These are phyloP conservation scores for Lojkania enalia DNA, from an alignment of 2,329 filamentous ascomycete genomes.

Conservation along the genomic window DNA sequence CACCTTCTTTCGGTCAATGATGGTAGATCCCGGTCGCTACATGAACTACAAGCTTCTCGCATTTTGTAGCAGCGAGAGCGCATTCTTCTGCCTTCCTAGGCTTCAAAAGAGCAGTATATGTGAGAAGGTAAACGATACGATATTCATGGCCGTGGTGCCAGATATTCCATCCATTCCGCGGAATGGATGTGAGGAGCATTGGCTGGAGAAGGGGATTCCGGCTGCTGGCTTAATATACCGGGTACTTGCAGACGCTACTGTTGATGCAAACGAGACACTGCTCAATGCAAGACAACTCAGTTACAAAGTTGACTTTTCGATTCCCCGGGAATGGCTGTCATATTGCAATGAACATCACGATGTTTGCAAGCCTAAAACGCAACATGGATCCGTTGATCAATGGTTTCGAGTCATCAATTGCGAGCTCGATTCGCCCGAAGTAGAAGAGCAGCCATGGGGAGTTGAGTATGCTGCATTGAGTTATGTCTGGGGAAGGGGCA, in stretches of 20 bases:
- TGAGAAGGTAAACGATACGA: constrained; percentile 3
- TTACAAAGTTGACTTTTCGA: constrained; percentile 5
- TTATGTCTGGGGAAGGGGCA: constrained; percentile 19
- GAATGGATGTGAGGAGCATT: constrained; percentile 8
- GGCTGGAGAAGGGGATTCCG: constrained; percentile 15
- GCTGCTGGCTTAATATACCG: constrained; percentile 11
- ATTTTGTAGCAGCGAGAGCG: constrained; percentile 15
- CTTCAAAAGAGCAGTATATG: constrained; percentile 1
- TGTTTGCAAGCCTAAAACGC: constrained; percentile 9
- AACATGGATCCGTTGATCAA: constrained; percentile 7
- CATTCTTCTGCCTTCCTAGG: constrained; percentile 8
- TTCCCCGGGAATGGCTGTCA: constrained; percentile 6
- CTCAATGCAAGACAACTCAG: constrained; percentile 5
- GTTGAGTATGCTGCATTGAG: constrained; percentile 16
- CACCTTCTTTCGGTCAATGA: constrained; percentile 9
- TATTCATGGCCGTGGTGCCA: constrained; percentile 18
- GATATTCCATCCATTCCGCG: constrained; percentile 7
- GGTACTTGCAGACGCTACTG: not conserved
- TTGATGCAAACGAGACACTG: constrained; percentile 1
- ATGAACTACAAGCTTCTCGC: constrained; percentile 17
- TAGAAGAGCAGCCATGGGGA: constrained; percentile 14
- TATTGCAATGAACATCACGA: constrained; percentile 8
- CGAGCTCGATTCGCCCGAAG: constrained; percentile 3
- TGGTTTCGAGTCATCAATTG: constrained; percentile 18
- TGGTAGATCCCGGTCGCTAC: constrained; percentile 10